Evolutionary conservation across 352 stramenopile species (phyloP).

Genomic region (Globisporangium spiculum): DNA sequence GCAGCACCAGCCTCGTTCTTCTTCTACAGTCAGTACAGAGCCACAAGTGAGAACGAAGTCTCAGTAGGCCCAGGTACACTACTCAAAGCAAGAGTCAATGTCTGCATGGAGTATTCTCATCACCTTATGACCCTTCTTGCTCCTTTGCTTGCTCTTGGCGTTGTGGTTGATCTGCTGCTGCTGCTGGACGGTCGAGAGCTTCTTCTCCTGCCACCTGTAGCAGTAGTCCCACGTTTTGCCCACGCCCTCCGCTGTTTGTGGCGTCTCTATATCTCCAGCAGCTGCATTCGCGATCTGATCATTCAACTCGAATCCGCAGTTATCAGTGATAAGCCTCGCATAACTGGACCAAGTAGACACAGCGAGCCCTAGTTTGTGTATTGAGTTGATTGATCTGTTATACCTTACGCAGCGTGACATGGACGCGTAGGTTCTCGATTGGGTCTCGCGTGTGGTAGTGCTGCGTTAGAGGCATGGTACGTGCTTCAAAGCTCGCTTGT

Average conservation of each 20-base stretch:
- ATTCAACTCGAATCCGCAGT: background rate
- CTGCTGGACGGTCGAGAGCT: conserved; percentile 19
- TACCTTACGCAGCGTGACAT: conserved; percentile 64
- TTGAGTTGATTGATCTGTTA: background rate
- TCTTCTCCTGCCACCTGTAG: conserved; percentile 62
- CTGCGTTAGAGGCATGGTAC: conserved; percentile 33
- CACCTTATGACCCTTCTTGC: conserved; percentile 10
- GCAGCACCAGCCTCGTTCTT: conserved; percentile 13
- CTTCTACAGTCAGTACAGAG: conserved; percentile 6
- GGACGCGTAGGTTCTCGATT: conserved; percentile 63
- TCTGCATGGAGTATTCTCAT: background rate
- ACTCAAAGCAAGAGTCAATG: background rate
- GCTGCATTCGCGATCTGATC: conserved; percentile 8
- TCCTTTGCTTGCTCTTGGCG: conserved; percentile 15
- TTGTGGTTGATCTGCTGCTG: background rate
- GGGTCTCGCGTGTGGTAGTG: conserved; percentile 76
- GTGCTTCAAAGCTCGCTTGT: background rate
- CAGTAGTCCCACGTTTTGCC: conserved; percentile 40
- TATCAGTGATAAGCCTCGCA: background rate
- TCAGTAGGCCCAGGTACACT: background rate
- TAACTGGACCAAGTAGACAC: background rate
- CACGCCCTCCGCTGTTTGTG: conserved; percentile 17
- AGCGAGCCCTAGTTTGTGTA: background rate
- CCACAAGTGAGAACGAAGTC: no score
- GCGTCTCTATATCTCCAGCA: background rate